Base-by-base conservation (phyloP, 257 asterid species). In the Solanum lycopersicoides region DNA sequence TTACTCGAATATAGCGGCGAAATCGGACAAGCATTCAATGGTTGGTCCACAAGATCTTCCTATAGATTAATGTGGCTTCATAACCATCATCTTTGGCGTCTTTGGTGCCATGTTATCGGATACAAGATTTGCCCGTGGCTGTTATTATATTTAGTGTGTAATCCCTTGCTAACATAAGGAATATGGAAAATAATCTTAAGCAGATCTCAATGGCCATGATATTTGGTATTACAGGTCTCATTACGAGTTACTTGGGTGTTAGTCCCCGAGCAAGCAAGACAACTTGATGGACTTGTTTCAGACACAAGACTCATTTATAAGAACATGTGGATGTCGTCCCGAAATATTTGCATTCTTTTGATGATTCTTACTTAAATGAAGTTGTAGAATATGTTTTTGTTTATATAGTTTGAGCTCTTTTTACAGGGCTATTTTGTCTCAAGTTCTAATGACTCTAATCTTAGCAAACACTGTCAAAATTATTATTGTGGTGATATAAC, bases 191-290 rank as follows among this genome's bases (percentile, higher is more conserved):
- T 56, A 98, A 97, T 93, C 95, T 97, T 79, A 97, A 95, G 92
- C 99, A 97, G 93, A 93, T 97, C 92, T 95, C 99, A 88, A 94
- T 97, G 99, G 98, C 99, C 42, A 94, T 97, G 98, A 97, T 97
- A 98, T 97, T 74, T 39, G 83, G 56, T 21, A 75, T 75, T 16
- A 73, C 37, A 30, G 82, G 82, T 37, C 82, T 73, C 34, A 75
- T 75, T 20, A 75, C 56, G 12, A 75, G 23, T 21, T 23, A 41
- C 56, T 21, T 75, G 32, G 83, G 83, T 25, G 34, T 75, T 41
- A 59, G 83, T 75, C 47, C 47, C 47, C 47, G 9, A 30, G 7
- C 45, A 73, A 73, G 47, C 80, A 73, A 73, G 80, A 73, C 39
- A 74, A 37, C 30, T 74, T 74, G 82, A 74, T 74, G 53, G 50